These are phyloP conservation scores for Parastagonospora avenae DNA, from an alignment of 2,329 filamentous ascomycete species.

Conservation along the genomic window DNA sequence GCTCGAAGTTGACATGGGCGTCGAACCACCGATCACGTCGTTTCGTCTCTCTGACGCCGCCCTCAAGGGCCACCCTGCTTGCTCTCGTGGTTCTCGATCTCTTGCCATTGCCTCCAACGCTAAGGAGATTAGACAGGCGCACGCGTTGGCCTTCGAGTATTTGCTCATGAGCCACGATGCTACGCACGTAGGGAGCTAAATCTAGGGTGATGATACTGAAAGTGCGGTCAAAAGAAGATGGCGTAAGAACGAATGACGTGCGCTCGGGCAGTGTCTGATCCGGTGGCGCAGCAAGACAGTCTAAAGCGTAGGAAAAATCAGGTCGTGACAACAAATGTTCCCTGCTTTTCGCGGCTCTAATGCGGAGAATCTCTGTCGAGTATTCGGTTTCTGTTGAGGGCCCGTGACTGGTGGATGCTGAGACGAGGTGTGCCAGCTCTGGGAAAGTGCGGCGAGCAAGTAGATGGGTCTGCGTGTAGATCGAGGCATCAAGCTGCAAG, in stretches of 20 bases:
- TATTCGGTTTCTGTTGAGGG: constrained; percentile 21
- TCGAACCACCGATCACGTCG: constrained; percentile 76
- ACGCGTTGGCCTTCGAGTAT: constrained; percentile 71
- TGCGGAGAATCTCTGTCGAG: constrained; percentile 37
- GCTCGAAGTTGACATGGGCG: constrained; percentile 61
- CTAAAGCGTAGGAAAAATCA: constrained; percentile 57
- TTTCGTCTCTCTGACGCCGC: constrained; percentile 69
- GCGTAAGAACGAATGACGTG: constrained; percentile 57
- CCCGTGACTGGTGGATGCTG: background rate
- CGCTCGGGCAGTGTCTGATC: constrained; percentile 34
- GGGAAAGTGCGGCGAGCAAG: constrained; percentile 21
- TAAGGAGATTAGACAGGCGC: constrained; percentile 66
- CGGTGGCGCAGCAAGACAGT: constrained; percentile 53
- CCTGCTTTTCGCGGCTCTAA: constrained; percentile 21
- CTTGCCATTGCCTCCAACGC: constrained; percentile 62
- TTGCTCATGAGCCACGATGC: constrained; percentile 78
- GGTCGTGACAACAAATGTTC: constrained; percentile 36
- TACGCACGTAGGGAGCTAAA: constrained; percentile 86
- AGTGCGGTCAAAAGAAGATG: constrained; percentile 78
- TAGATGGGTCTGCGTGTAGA: constrained; percentile 36
- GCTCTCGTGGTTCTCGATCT: constrained; percentile 73
- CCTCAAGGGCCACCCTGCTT: constrained; percentile 77
- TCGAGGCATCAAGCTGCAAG: constrained; percentile 43
- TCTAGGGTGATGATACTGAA: constrained; percentile 71
- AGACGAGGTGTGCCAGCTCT: background rate